Base-by-base conservation (phyloP, 2,329 filamentous ascomycete species). In the Xylaria digitata region DNA sequence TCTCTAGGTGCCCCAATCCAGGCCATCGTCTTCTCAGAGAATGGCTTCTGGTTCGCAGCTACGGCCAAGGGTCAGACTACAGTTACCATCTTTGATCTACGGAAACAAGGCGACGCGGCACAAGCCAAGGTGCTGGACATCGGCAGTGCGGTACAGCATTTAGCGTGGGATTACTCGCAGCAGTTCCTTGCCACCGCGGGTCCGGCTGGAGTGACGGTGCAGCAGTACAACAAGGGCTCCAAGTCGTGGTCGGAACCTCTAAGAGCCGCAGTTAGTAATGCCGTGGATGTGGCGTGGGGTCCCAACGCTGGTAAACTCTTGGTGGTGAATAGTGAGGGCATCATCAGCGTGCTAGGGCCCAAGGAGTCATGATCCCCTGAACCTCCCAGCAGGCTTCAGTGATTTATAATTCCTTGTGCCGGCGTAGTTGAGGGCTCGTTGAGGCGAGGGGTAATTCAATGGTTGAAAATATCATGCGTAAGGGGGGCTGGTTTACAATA, bases 41-140 rank as follows among this genome's bases (percentile, higher is more conserved):
- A 99, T 74, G 96, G 96, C 26, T 97, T 92, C 74, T 98, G 94
- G 93, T 90, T 99, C 70, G 95, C 95, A 1, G 92, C 93, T 5
- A 90, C 90, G 7, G 89, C 91, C 65, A 90, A 93, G 78, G 90
- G 89, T 34, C 92, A 94, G 71, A 92, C 89, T 23, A 90, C 85
- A 26, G 90, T 97, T 43, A 92, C 92, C 9, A 89, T 98, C 61
- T 98, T 96, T 84, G 95, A 98, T 79, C 85, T 99, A 67, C 90
- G 96, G 73, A 97, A 97, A 81, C 89, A 97, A 72, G 91, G 95
- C 68, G 94, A 93, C 72, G 90, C 91, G 19, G 90, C 90, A 5
- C 87, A 89, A 74, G 89, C 90, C 77, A 97, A 97, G 85, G 88
- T 91, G n/a, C 84, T 99, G 46, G 93, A 97, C 71, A 90, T 91